phyloP scores from a whole-genome alignment of 2,329 filamentous ascomycete genomes.

The Xylaria polymorpha region DNA sequence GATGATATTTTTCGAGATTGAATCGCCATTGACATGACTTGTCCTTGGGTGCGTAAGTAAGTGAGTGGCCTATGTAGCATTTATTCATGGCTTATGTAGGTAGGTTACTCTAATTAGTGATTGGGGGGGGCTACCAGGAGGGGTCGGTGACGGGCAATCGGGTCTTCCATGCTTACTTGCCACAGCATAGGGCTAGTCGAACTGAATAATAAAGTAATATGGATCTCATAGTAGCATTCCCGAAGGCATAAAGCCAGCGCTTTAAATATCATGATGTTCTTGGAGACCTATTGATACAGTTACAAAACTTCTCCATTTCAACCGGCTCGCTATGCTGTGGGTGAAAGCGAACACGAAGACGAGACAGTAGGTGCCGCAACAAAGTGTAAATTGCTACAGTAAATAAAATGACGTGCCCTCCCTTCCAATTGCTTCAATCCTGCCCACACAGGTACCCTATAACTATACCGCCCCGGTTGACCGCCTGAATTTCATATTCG shows the following conservation, averaged over 20 bases:
- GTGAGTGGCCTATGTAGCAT: too few relatives aligned
- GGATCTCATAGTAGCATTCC: neutral
- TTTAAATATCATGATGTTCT: too few relatives aligned
- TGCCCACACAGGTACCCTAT: neutral
- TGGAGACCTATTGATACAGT: neutral
- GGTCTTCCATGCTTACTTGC: neutral
- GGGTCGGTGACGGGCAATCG: slow-evolving; percentile 25
- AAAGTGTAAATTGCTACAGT: neutral
- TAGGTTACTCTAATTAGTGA: neutral
- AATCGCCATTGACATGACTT: too few relatives aligned
- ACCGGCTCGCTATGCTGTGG: too few relatives aligned
- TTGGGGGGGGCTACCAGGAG: neutral
- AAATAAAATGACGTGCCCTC: slow-evolving; percentile 8
- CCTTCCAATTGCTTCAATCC: neutral
- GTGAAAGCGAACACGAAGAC: slow-evolving; percentile 12
- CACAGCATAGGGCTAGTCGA: too few relatives aligned
- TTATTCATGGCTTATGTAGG: too few relatives aligned
- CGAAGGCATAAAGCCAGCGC: neutral
- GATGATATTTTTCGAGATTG: too few relatives aligned
- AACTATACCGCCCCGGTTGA: slow-evolving; percentile 40
- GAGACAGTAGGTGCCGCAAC: neutral
- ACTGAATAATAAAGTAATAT: neutral
- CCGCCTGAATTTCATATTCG: slow-evolving; percentile 39
- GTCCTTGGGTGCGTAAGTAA: too few relatives aligned
- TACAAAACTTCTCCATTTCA: too few relatives aligned